Percentiles rank a stretch among this genome's conserved stretches.
phyloP scores from a whole-genome alignment of 2,329 filamentous ascomycete species.

The Aspergillus hiratsukae region DNA sequence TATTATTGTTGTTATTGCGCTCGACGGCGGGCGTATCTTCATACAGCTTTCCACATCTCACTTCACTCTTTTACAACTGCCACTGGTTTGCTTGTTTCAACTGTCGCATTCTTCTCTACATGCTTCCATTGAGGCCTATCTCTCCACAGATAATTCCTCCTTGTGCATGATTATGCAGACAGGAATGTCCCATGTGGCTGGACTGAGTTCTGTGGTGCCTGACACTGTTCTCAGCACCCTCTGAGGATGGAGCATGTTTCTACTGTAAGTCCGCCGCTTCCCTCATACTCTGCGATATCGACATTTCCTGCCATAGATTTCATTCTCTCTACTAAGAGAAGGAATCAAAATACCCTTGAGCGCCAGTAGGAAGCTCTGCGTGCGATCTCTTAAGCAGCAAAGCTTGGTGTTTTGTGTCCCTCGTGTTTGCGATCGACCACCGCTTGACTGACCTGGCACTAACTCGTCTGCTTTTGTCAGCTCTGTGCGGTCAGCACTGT shows the following conservation, averaged over 20 bases:
- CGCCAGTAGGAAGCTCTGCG: neutral
- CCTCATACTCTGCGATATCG: slow-evolving; percentile 1
- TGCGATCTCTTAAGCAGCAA: neutral
- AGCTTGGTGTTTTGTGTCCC: neutral
- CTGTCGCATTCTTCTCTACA: slow-evolving; percentile 13
- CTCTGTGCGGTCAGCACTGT: slow-evolving; percentile 61
- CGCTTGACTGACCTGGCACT: neutral
- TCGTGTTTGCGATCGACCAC: neutral
- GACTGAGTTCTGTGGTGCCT: slow-evolving; percentile 31
- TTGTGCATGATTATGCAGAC: slow-evolving; percentile 27
- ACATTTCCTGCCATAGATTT: neutral
- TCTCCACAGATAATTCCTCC: slow-evolving; percentile 8
- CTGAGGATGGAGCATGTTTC: slow-evolving; percentile 40
- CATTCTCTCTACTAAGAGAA: neutral
- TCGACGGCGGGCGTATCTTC: neutral
- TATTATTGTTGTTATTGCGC: neutral
- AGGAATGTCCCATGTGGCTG: slow-evolving; percentile 28
- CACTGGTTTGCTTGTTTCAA: slow-evolving; percentile 4
- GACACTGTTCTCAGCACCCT: slow-evolving; percentile 24
- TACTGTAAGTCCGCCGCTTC: slow-evolving; percentile 27
- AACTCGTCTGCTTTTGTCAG: slow-evolving; percentile 29
- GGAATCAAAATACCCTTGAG: neutral
- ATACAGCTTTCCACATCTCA: neutral
- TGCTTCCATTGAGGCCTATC: slow-evolving; percentile 3
- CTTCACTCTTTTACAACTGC: neutral